phyloP scores from a whole-genome alignment of 73 alveolate genomes.

The Symbiodinium pilosum region DNA sequence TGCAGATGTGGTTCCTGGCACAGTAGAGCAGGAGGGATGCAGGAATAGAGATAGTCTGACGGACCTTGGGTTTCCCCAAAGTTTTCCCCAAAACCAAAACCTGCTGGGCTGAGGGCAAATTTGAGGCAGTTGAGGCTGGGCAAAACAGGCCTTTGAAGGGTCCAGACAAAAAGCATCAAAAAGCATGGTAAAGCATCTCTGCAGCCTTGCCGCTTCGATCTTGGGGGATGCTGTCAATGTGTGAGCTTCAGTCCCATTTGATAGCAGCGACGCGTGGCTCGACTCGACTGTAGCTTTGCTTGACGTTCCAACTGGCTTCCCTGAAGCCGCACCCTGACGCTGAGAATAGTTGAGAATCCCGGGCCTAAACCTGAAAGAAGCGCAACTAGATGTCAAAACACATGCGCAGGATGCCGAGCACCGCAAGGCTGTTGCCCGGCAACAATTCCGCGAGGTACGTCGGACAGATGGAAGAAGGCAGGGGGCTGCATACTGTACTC shows the following conservation, averaged over 20 bases:
- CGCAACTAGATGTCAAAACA: background rate
- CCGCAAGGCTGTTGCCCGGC: background rate
- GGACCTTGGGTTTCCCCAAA: too few species aligned
- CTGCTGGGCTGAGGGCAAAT: background rate
- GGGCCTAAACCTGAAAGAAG: background rate
- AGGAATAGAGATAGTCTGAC: too few species aligned
- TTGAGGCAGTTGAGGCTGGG: too few species aligned
- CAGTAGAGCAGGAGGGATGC: slow-evolving; percentile 63
- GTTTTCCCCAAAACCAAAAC: background rate
- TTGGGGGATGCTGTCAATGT: background rate
- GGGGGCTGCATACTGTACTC: too few species aligned
- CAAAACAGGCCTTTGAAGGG: too few species aligned
- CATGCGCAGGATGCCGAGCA: background rate
- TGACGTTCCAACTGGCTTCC: too few species aligned
- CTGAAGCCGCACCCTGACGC: too few species aligned
- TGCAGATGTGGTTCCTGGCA: slow-evolving; percentile 69
- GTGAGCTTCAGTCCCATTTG: too few species aligned
- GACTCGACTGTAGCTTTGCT: too few species aligned
- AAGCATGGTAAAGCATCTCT: background rate
- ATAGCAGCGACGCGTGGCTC: too few species aligned
- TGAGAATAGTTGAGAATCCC: too few species aligned
- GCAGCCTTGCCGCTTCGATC: background rate
- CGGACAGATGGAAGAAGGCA: slow-evolving; percentile 8
- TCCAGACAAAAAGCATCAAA: too few species aligned
- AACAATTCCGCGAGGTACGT: background rate